Base-by-base conservation (phyloP, 768 basidiomycete species). In the Suillus luteus region DNA sequence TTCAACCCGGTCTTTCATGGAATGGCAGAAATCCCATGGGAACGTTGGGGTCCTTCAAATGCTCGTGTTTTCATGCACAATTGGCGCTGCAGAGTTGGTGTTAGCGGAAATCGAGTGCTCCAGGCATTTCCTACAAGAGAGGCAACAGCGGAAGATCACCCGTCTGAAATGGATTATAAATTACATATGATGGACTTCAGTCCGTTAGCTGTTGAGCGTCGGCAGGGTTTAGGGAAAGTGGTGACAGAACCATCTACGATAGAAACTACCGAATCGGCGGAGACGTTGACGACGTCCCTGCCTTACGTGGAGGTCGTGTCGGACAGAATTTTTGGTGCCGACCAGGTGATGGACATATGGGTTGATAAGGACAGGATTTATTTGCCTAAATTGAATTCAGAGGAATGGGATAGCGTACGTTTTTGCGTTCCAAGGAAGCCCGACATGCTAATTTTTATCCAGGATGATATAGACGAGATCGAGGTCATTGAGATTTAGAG, bases 41-140 rank as follows among this genome's bases (percentile, higher is more conserved):
- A 22, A 17, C 10, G 11, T 24, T 63, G 62, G 59, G 62, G 62
- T 22, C 58, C 62, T 40, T 14, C 22, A 2, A 38, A 63, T 19
- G 44, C 58, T 49, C 62, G 62, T 27, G 33, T 24, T 60, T 63
- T 48, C 35, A 1, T 22, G 11, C 22, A 48, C 24, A 19, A 27
- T 7, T 17, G 14, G 35, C 11, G 24, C 14, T 31, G 35, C 19
- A 38, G 35, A 58, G 17, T 58, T 31, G 58, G 41, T 37, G 41
- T 63, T n/a, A 37, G 48, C 35, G 62, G 62, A 17, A 60, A 58
- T 38, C 62, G 62, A 10, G 62, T 61, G 35, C 27, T 63, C n/a
- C 48, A 60, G 22, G 48, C 35, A 60, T 44, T 44, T 24, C 58
- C 59, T 22, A 19, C 11, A 48, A 24, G 4, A 2, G 17, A 11